Evolutionary conservation across 116 monocot species (phyloP).

Genomic region (Papilionanthe hybrid): DNA sequence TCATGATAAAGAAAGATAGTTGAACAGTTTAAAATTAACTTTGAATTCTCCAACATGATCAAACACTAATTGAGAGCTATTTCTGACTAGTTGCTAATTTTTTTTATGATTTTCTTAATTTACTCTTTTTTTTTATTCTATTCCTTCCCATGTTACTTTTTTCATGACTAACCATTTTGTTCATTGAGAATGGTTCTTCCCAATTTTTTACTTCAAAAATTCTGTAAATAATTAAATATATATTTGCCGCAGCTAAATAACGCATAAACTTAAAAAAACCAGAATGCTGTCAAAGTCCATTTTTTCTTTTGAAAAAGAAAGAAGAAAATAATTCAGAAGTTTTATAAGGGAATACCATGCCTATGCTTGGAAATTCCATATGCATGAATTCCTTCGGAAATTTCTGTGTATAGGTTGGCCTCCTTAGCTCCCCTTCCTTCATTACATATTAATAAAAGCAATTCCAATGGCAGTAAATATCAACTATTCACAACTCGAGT

Average conservation of each 20-base stretch:
- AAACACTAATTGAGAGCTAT: neutral
- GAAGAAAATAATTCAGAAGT: neutral
- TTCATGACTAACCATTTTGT: neutral
- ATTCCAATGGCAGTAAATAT: neutral
- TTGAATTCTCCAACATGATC: neutral
- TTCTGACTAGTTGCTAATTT: neutral
- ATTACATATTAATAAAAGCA: constrained; percentile 3
- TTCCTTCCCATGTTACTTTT: too few species aligned
- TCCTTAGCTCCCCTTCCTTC: constrained; percentile 95
- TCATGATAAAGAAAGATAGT: neutral
- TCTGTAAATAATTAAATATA: neutral
- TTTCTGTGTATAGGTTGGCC: constrained; percentile 87
- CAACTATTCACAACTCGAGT: neutral
- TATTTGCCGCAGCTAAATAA: neutral
- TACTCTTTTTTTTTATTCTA: too few species aligned
- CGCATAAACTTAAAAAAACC: neutral
- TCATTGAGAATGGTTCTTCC: neutral
- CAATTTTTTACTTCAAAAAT: neutral
- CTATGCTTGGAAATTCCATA: constrained; percentile 90
- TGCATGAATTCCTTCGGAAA: constrained; percentile 81
- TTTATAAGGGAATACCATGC: constrained; percentile 51
- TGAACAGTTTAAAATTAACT: neutral
- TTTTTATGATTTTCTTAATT: neutral
- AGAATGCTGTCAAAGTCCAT: neutral
- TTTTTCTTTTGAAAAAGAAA: too few species aligned